A percentile compares a stretch with the other conserved stretches of the same genome.
phyloP scores from a whole-genome alignment of 2,329 filamentous ascomycete species.

The Aciculosporium take region DNA sequence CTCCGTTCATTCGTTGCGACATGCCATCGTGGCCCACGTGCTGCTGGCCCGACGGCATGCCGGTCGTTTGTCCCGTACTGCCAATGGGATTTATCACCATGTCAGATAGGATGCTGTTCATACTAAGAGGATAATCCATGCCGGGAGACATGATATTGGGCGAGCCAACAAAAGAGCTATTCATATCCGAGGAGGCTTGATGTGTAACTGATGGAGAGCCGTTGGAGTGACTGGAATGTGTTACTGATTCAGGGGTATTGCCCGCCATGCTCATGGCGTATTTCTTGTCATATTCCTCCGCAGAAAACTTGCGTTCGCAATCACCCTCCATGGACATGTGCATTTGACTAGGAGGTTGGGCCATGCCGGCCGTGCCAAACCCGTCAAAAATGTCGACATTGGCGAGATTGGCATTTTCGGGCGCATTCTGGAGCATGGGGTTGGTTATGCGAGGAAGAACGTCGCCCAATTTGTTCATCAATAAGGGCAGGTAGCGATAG shows the following conservation, averaged over 20 bases:
- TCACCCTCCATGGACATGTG: slow-evolving; percentile 32
- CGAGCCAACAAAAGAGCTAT: slow-evolving; percentile 37
- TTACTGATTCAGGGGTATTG: slow-evolving; percentile 19
- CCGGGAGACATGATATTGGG: slow-evolving; percentile 39
- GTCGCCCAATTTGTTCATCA: slow-evolving; percentile 63
- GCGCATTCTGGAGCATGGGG: slow-evolving; percentile 44
- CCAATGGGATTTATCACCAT: slow-evolving; percentile 39
- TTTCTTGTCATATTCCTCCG: slow-evolving; percentile 29
- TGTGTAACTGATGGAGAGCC: slow-evolving; percentile 16
- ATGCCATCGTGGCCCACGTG: slow-evolving; percentile 17
- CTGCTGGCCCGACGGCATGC: slow-evolving; percentile 13
- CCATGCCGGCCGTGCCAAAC: slow-evolving; percentile 49
- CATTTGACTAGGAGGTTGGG: slow-evolving; percentile 30
- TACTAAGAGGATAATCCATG: slow-evolving; percentile 32
- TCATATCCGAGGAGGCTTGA: slow-evolving; percentile 22
- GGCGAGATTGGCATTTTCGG: slow-evolving; percentile 38
- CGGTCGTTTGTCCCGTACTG: slow-evolving; percentile 11
- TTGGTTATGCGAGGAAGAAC: slow-evolving; percentile 48
- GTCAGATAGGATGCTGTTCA: slow-evolving; percentile 37
- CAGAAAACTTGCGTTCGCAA: slow-evolving; percentile 30
- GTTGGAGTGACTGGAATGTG: slow-evolving; percentile 18
- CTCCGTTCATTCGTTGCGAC: slow-evolving; percentile 15
- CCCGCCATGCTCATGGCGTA: slow-evolving; percentile 22
- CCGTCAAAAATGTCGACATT: slow-evolving; percentile 52
- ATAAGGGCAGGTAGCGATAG: slow-evolving; percentile 60